Conservation (phyloP, 257 asterid species). For the Plantago major region DNA sequence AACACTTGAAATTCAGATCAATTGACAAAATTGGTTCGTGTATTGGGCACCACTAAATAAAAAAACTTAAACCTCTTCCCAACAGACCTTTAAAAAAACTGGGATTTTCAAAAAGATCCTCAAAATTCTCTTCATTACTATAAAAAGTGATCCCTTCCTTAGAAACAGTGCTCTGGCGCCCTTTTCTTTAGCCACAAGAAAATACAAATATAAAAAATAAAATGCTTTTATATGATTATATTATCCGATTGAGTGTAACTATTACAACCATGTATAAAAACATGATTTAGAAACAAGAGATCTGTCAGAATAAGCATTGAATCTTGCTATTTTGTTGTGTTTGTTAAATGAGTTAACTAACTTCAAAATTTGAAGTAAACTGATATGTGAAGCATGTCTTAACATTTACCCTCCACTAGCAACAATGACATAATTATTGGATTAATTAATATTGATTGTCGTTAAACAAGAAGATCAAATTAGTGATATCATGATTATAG, state of each 20-base stretch:
- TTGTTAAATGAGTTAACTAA: constrained; percentile 9
- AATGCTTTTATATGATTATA: not conserved
- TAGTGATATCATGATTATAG: constrained; percentile 2
- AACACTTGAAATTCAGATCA: not conserved
- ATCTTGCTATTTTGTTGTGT: constrained; percentile 22
- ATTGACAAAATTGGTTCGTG: constrained; percentile 2
- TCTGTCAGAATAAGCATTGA: constrained; percentile 50
- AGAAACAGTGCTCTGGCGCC: constrained; percentile 27
- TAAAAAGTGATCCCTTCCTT: constrained; percentile 18
- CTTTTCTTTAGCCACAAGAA: constrained; percentile 31
- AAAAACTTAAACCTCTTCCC: constrained; percentile 9
- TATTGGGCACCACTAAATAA: not conserved
- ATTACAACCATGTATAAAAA: too few species aligned
- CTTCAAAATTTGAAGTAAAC: constrained; percentile 18
- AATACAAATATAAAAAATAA: constrained; percentile 4
- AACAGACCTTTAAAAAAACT: not conserved
- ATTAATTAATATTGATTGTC: not conserved
- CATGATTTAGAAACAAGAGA: not conserved
- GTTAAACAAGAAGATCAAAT: not conserved
- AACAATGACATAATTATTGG: not conserved
- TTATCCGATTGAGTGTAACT: too few species aligned
- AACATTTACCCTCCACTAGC: constrained; percentile 31
- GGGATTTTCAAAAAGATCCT: not conserved
- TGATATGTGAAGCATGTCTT: constrained; percentile 27
- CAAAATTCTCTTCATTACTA: constrained; percentile 4